Evolutionary conservation across 495 filamentous ascomycete genomes (phyloP).

Genomic region (Aspergillus nidulans): DNA sequence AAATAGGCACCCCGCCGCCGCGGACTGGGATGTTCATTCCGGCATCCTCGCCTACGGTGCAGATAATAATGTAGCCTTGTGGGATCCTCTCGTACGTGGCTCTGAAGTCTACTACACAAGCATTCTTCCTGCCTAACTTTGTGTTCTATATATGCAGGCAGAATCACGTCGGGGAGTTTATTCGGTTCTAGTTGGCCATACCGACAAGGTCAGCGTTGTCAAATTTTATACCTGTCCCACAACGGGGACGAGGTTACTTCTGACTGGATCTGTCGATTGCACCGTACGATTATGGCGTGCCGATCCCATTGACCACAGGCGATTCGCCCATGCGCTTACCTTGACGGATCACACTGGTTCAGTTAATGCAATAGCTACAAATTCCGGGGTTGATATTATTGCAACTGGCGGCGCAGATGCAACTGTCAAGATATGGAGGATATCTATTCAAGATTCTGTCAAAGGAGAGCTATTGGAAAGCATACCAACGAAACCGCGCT

Average conservation of each 20-base stretch:
- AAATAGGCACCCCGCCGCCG: constrained; percentile 82
- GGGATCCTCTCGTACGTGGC: constrained; percentile 71
- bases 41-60: constrained; percentile 85
- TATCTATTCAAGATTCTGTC: constrained; percentile 38
- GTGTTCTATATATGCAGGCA: constrained; percentile 35
- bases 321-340: constrained; percentile 43
- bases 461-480: constrained; percentile 57
- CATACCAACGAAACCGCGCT: constrained; percentile 68
- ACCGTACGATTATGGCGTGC: constrained; percentile 68
- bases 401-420: constrained; percentile 77
- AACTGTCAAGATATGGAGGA: constrained; percentile 71
- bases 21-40: constrained; percentile 75
- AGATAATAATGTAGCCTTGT: constrained; percentile 81
- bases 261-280: constrained; percentile 81
- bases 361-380: constrained; percentile 71
- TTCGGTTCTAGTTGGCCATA: constrained; percentile 73
- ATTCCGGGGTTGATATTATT: constrained; percentile 52
- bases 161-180: constrained; percentile 53
- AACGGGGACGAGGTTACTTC: constrained; percentile 49
- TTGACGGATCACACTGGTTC: constrained; percentile 64
- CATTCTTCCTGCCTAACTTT: not conserved
- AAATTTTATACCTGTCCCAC: constrained; percentile 62
- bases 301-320: constrained; percentile 12
- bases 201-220: constrained; percentile 75
- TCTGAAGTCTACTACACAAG: not conserved